Evolutionary conservation across 306 rosid genomes (phyloP).

Genomic region (Casuarina glauca): DNA sequence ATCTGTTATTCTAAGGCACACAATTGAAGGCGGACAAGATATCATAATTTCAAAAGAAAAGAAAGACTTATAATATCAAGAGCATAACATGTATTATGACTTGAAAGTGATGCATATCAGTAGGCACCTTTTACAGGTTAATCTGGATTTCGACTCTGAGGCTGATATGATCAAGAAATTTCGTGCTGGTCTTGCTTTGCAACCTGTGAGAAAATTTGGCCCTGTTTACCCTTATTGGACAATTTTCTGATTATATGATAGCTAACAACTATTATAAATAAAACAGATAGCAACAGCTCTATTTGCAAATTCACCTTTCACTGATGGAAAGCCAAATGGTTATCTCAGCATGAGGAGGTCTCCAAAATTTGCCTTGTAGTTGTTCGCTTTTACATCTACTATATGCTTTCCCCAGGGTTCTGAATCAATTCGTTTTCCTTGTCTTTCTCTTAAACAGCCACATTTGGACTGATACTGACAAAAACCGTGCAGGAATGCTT

Average conservation of each 20-base stretch:
- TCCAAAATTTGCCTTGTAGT: constrained; percentile 14
- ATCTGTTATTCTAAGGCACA: constrained; percentile 9
- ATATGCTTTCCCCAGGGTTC: constrained; percentile 19
- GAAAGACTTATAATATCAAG: constrained; percentile 13
- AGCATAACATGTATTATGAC: constrained; percentile 7
- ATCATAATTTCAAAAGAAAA: constrained; percentile 25
- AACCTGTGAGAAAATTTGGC: constrained; percentile 72
- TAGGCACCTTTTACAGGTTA: constrained; percentile 59
- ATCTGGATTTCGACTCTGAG: constrained; percentile 94
- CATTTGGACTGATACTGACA: constrained; percentile 93
- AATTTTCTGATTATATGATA: constrained; percentile 18
- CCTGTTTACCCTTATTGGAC: constrained; percentile 19
- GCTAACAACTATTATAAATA: constrained; percentile 35
- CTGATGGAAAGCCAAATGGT: constrained; percentile 95
- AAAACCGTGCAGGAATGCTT: constrained; percentile 88
- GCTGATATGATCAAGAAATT: constrained; percentile 93
- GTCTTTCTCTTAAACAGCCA: constrained; percentile 50
- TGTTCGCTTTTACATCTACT: constrained; percentile 13
- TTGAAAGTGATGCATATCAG: constrained; percentile 21
- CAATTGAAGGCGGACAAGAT: background rate
- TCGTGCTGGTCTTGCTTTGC: constrained; percentile 93
- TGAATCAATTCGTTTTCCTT: constrained; percentile 22
- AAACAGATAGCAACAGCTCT: constrained; percentile 97
- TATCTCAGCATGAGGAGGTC: constrained; percentile 96
- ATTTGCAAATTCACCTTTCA: constrained; percentile 96